Evolutionary conservation across 208 protist genomes (phyloP), one percentile per base, ranked within the genome.

Genomic region (Acanthamoeba healyi): DNA sequence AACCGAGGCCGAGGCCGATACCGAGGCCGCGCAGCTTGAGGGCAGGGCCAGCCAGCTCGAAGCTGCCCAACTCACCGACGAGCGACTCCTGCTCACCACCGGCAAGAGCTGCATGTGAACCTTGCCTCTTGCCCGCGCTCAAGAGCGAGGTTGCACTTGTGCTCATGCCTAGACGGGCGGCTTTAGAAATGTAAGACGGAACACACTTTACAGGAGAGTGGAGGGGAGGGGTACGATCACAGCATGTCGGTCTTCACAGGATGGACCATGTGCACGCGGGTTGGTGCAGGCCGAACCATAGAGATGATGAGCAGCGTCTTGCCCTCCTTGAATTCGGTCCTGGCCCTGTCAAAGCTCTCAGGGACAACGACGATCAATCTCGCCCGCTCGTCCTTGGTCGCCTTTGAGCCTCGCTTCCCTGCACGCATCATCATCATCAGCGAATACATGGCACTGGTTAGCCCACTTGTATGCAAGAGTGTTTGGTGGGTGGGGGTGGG

Each of bases 281-380:
- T 40, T 29, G 15, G 14, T 15, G n/a, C 15, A 12, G 65, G 36
- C 36, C 36, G 65, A 15, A 42, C 36, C 65, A 74, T 74, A 4
- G 65, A 40, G 65, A 42, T 74, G 65, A 40, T 74, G 29, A 74
- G 65, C 65, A 74, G 29, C 15, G 65, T 74, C 65, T 74, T 32
- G 2, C 65, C 65, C 65, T 74, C 65, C 29, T 26, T 29, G 32
- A 74, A 40, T 29, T 36, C 26, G 12, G 65, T 74, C 34, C 26
- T 34, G 14, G 65, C 12, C 0, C 17, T 7, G 15, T 74, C 65
- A 29, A 74, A 74, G 17, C 15, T 14, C 14, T 42, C 29, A 2
- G 32, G 65, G 29, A 77, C 65, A 26, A 22, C 65, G 1, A 77
- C 65, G 36, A 77, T 34, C 65, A 77, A 42, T 32, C 7, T 12